Evolutionary conservation across 2,329 filamentous ascomycete species (phyloP), one percentile per base, ranked within the genome.

Genomic region (Fusarium pseudonygamai): DNA sequence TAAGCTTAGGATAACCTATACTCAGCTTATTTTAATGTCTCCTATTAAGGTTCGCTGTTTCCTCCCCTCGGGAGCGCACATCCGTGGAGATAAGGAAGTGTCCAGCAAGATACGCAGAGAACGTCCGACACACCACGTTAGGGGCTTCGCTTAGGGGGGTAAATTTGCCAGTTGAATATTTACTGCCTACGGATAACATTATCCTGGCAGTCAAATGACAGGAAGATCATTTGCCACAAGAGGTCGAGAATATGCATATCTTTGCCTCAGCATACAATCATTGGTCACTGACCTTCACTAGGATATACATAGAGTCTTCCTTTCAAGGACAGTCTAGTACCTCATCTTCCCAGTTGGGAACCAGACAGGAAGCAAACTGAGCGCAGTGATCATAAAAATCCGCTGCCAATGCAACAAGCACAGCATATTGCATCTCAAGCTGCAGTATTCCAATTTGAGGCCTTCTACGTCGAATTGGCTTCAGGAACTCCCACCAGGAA

Each of bases 401-500:
- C 13, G 6, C 8, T 30, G 6, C 4, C 9, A 14, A 14, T 47
- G 13, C 13, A 7, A 11, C 45, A 15, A 20, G 15, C 6, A 12
- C 7, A 22, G 7, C 20, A 3, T 3, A 7, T n/a, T 16, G 14
- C 28, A 18, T 24, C 0, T 10, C 2, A 24, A 10, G 8, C 5
- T 12, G 12, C 6, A 50, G 15, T 14, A 8, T 10, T 7, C 6
- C 7, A 14, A n/a, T 55, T 18, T 55, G 34, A 40, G 50, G 34
- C 24, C 50, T 16, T 22, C 50, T 0, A 14, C 20, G 7, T 6
- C 11, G 2, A 10, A 4, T 6, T 2, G 8, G 7, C 11, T 18
- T 20, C 1, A 28, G 0, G 0, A 10, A 4, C 15, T 9, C 7
- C 34, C 3, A 39, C 24, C 14, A 40, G 2, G 1, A 7, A 13